Conservation (phyloP, 2,329 filamentous ascomycete genomes). For the Microsporum audouinii region DNA sequence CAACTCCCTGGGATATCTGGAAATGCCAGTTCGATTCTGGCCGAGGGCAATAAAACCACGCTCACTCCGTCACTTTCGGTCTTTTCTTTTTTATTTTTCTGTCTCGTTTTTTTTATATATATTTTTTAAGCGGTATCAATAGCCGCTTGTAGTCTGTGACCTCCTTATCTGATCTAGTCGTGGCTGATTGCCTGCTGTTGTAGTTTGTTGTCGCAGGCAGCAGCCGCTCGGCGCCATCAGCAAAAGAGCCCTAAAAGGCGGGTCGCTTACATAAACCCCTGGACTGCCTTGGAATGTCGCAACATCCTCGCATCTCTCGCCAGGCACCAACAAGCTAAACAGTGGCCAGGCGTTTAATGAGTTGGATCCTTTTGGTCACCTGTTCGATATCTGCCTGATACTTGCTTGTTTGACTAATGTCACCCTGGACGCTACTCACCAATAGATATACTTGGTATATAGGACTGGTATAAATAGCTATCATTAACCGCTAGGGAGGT, state of each 20-base stretch:
- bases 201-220: neutral
- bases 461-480: neutral
- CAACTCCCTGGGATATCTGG: neutral
- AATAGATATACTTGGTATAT: neutral
- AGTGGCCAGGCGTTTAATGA: neutral
- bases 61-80: neutral
- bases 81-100: neutral
- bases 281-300: neutral
- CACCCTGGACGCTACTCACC: neutral
- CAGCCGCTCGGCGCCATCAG: neutral
- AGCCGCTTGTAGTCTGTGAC: neutral
- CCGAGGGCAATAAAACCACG: neutral
- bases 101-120: neutral
- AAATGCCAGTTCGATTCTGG: conserved; percentile 4
- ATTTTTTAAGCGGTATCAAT: neutral
- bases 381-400: neutral
- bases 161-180: neutral
- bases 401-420: neutral
- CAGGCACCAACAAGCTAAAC: neutral
- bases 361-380: neutral
- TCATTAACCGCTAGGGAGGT: neutral
- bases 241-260: neutral
- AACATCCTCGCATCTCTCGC: neutral
- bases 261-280: neutral
- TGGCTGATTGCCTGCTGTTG: neutral